A percentile compares a stretch with the other conserved stretches of the same genome.
Evolutionary conservation across 495 filamentous ascomycete species (phyloP).

Genomic region (Talaromyces borbonicus): DNA sequence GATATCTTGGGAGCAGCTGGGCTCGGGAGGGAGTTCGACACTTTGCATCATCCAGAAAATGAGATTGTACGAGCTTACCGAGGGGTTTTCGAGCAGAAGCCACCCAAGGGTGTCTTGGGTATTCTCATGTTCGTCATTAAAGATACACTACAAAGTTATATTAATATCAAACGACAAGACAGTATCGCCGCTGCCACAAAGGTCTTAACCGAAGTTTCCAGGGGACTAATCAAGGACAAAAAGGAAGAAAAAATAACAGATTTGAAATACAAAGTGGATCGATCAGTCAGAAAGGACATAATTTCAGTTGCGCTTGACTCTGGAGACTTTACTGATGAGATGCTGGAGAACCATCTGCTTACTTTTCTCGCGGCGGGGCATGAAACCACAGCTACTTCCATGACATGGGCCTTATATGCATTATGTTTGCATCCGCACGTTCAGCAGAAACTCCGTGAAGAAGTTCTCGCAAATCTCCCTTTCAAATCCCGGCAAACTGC

Average conservation of each 20-base stretch:
- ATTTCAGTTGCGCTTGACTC: slow-evolving; percentile 57
- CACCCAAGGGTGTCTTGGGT: slow-evolving; percentile 12
- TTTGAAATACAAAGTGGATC: slow-evolving; percentile 32
- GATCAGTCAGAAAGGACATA: slow-evolving; percentile 45
- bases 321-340: slow-evolving; percentile 52
- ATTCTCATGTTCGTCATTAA: slow-evolving; percentile 32
- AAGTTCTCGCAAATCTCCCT: slow-evolving; percentile 10
- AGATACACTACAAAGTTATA: slow-evolving; percentile 35
- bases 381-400: slow-evolving; percentile 31
- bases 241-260: slow-evolving; percentile 46
- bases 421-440: slow-evolving; percentile 13
- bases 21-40: slow-evolving; percentile 60
- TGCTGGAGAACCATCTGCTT: slow-evolving; percentile 67
- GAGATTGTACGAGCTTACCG: slow-evolving; percentile 37
- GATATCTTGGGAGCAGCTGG: slow-evolving; percentile 72
- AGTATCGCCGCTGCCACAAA: slow-evolving; percentile 41
- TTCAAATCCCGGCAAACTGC: slow-evolving; percentile 27
- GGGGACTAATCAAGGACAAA: slow-evolving; percentile 58
- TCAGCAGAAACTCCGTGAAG: slow-evolving; percentile 13
- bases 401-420: slow-evolving; percentile 17
- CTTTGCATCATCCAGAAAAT: slow-evolving; percentile 47
- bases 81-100: slow-evolving; percentile 8
- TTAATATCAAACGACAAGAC: slow-evolving; percentile 55
- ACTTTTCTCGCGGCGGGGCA: slow-evolving; percentile 73
- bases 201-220: slow-evolving; percentile 51